Percentiles rank a stretch among this genome's conserved stretches.
These are phyloP conservation scores for Magnaporthiopsis incrustans DNA, from an alignment of 2,329 filamentous ascomycete species.

Conservation along the genomic window DNA sequence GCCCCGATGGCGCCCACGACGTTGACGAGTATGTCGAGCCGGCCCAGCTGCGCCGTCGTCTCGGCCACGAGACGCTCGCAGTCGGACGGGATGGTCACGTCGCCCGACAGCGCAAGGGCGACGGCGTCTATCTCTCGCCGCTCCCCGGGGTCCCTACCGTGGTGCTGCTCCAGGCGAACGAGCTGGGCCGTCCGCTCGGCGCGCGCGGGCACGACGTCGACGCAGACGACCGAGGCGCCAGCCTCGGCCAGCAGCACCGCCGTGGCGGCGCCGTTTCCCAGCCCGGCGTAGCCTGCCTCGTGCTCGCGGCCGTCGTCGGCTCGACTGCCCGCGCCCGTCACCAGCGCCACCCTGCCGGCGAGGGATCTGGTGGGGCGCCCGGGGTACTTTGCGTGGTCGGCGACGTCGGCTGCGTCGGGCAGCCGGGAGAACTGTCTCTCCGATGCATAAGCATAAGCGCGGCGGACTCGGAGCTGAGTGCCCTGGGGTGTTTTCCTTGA, in stretches of 20 bases:
- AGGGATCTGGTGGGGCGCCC: constrained; percentile 14
- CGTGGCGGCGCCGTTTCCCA: constrained; percentile 19
- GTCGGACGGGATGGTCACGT: constrained; percentile 46
- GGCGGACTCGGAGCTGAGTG: too few species aligned
- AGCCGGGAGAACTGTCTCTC: not conserved
- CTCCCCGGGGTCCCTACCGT: too few species aligned
- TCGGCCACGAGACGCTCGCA: constrained; percentile 35
- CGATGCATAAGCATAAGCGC: not conserved
- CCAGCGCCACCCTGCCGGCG: constrained; percentile 15
- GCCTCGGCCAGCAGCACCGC: constrained; percentile 18
- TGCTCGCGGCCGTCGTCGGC: not conserved
- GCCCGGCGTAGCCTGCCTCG: constrained; percentile 8
- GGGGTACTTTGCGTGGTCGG: not conserved
- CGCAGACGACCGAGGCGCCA: constrained; percentile 16
- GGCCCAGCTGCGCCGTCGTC: constrained; percentile 41
- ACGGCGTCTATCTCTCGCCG: not conserved
- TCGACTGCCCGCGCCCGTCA: constrained; percentile 18
- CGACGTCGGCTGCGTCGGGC: not conserved
- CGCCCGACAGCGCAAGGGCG: constrained; percentile 34
- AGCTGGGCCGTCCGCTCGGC: constrained; percentile 14
- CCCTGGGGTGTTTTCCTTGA: not conserved
- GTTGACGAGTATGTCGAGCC: constrained; percentile 56
- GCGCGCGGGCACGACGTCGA: constrained; percentile 14
- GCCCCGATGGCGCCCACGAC: constrained; percentile 56
- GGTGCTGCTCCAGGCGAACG: constrained; percentile 6